Evolutionary conservation across 768 basidiomycete genomes (phyloP), one percentile per base, ranked within the genome.

Genomic region (Favolaschia claudopus): DNA sequence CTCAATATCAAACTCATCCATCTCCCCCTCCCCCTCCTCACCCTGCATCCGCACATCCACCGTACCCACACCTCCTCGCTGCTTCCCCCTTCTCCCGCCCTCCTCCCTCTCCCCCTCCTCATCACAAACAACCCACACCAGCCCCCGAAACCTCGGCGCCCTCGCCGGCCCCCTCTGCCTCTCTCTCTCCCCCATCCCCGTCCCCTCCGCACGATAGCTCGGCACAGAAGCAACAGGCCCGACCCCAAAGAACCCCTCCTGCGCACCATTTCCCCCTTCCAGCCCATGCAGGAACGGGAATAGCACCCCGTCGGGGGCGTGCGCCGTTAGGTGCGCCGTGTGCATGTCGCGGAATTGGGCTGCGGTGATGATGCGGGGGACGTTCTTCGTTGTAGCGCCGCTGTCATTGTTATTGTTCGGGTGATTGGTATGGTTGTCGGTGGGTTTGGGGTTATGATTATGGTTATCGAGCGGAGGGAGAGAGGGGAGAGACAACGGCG

Each of bases 251-350:
- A 95, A 95, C 20, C 82, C 79, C 67, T 91, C 92, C 76, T 94
- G 93, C 0, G 88, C 86, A 15, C 83, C 74, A 69, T 93, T 93
- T 57, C 88, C 82, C 62, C 92, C 89, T 67, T 95, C 93, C 59
- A 95, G 80, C 39, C 93, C 92, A 67, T 95, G 94, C 15, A 94
- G 76, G 76, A 95, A 96, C 1, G 94, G 94, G 71, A 96, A 96
- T 55, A 95, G 84, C 65, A 89, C 82, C 36, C 82, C 79, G 76
- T 96, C 94, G 0, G 90, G 89, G 1, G 92, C 85, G 72, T 95
- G 91, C 1, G 85, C 75, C 56, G 84, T 79, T 61, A 86, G 77
- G 63, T 92, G 85, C n/a, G 77, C 71, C 66, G 85, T 80, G 54
- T 90, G 88, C 47, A 94, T 73, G 19, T 78, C 69, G 4, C 86